Percentiles rank a stretch among this genome's conserved stretches.
phyloP scores from a whole-genome alignment of 371 early-diverging fungal species.

The Lichtheimia corymbifera region DNA sequence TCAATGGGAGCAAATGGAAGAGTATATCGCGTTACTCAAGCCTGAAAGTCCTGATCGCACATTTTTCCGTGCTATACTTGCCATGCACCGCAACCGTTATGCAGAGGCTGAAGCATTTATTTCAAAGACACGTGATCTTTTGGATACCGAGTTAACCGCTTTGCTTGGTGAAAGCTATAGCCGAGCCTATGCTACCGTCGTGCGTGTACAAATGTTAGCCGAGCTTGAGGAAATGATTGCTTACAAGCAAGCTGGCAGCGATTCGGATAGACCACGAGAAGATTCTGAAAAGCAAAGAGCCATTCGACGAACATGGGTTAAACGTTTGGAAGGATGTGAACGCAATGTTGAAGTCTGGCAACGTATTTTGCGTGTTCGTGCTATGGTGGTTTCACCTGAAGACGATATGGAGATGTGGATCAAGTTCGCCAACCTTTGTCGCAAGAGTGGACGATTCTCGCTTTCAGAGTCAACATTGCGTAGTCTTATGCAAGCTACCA shows the following conservation, averaged over 20 bases:
- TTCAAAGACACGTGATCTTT: constrained; percentile 79
- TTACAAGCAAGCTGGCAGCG: constrained; percentile 84
- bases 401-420: constrained; percentile 96
- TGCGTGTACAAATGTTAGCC: constrained; percentile 95
- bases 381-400: constrained; percentile 87
- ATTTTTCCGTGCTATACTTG: constrained; percentile 87
- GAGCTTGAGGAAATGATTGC: constrained; percentile 96
- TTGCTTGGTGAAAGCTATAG: constrained; percentile 94
- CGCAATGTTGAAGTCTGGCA: constrained; percentile 97
- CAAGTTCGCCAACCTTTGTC: constrained; percentile 93
- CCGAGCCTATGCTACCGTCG: constrained; percentile 86
- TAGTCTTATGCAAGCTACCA: constrained; percentile 55
- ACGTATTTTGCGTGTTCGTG: constrained; percentile 84
- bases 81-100: constrained; percentile 83
- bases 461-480: constrained; percentile 83
- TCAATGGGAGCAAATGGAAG: constrained; percentile 91
- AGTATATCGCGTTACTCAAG: constrained; percentile 83
- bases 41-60: constrained; percentile 71
- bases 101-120: constrained; percentile 78
- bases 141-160: constrained; percentile 90
- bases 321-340: constrained; percentile 85
- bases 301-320: constrained; percentile 90
- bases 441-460: constrained; percentile 85
- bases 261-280: constrained; percentile 72
- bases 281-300: constrained; percentile 78